Conservation (phyloP, 1,284 basidiomycete species). For the Tausonia pullulans region DNA sequence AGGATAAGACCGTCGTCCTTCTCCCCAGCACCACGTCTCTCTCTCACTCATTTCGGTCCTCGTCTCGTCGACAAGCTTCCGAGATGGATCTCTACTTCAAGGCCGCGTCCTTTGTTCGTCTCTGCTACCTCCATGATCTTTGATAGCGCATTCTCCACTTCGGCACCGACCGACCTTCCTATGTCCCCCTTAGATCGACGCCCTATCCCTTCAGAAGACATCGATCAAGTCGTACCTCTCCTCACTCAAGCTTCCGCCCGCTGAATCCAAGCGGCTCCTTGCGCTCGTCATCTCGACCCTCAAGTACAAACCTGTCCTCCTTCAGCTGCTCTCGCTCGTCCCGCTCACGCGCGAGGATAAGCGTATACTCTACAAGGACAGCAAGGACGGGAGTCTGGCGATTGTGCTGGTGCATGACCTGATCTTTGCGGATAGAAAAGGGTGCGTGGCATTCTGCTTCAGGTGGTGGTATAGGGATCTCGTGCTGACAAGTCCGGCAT, state of each 20-base stretch:
- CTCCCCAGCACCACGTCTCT: too few relatives aligned
- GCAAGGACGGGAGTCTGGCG: constrained; percentile 7
- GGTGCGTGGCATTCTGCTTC: neutral
- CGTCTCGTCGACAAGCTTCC: neutral
- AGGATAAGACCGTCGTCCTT: neutral
- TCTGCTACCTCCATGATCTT: neutral
- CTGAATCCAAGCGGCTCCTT: constrained; percentile 14
- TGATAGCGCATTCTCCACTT: too few relatives aligned
- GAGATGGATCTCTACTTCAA: constrained; percentile 16
- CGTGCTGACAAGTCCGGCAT: neutral
- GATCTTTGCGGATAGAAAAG: constrained; percentile 13
- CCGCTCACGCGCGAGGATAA: constrained; percentile 13
- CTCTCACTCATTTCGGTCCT: neutral
- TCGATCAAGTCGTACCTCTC: constrained; percentile 13
- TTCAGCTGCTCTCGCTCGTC: constrained; percentile 4
- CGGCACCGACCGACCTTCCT: too few relatives aligned
- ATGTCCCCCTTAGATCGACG: constrained; percentile 6
- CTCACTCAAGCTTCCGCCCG: constrained; percentile 4
- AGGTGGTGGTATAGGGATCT: neutral
- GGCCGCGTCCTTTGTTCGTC: constrained; percentile 13
- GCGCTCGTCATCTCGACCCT: constrained; percentile 15
- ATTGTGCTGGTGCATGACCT: constrained; percentile 14
- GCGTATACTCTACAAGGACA: constrained; percentile 9
- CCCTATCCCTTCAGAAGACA: constrained; percentile 12
- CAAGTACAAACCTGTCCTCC: constrained; percentile 16